These are phyloP conservation scores for Trametes punicea DNA, from an alignment of 768 basidiomycete genomes.

Conservation along the genomic window DNA sequence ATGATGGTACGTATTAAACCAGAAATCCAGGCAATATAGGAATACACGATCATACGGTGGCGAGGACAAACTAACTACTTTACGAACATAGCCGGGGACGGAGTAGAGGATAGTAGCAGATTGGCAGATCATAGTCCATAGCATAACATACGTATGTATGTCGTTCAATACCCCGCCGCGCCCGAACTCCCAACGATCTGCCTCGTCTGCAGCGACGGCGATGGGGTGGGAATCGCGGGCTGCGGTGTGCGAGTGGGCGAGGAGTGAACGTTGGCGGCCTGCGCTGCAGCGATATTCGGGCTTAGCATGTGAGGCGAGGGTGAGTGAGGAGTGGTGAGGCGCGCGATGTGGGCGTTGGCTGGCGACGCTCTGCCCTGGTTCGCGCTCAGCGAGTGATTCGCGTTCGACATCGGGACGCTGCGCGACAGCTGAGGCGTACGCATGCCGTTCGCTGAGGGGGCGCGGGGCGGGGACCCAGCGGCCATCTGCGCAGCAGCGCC, in stretches of 20 bases:
- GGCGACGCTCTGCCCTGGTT: slow-evolving; percentile 24
- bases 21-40: slow-evolving; percentile 17
- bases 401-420: slow-evolving; percentile 11
- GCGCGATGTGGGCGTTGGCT: slow-evolving; percentile 23
- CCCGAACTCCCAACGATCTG: slow-evolving; percentile 32
- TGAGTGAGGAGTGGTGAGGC: slow-evolving; percentile 27
- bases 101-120: slow-evolving; percentile 8
- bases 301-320: slow-evolving; percentile 32
- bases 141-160: background rate
- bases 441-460: slow-evolving; percentile 58
- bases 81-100: slow-evolving; percentile 12
- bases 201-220: slow-evolving; percentile 34
- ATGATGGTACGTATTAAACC: slow-evolving; percentile 10
- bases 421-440: slow-evolving; percentile 32
- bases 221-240: slow-evolving; percentile 27
- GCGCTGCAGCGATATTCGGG: slow-evolving; percentile 25
- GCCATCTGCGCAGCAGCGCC: slow-evolving; percentile 35
- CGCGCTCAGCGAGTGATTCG: slow-evolving; percentile 15
- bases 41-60: slow-evolving; percentile 13
- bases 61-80: slow-evolving; percentile 7
- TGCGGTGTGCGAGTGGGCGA: slow-evolving; percentile 32
- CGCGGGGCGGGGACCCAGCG: slow-evolving; percentile 39
- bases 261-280: slow-evolving; percentile 23
- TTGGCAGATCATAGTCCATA: slow-evolving; percentile 8
- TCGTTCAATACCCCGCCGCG: slow-evolving; percentile 20